Evolutionary conservation across 306 rosid genomes (phyloP).

Genomic region (Gynostemma pentaphyllum): DNA sequence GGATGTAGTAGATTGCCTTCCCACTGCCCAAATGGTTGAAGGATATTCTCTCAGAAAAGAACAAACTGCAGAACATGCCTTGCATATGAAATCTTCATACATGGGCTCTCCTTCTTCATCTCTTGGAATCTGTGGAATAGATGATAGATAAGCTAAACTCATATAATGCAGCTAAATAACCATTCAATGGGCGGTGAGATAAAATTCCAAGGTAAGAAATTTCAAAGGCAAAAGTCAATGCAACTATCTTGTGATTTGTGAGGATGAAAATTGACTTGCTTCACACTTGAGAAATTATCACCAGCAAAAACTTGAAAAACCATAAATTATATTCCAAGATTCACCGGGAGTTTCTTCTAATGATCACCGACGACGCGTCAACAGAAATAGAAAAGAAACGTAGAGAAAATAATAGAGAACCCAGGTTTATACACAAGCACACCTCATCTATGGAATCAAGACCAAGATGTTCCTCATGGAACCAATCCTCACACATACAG

Average conservation of each 20-base stretch:
- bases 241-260: not conserved
- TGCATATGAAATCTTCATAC: conserved; percentile 76
- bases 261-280: not conserved
- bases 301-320: not conserved
- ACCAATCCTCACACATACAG: conserved; percentile 97
- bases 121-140: conserved; percentile 61
- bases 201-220: not conserved
- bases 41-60: conserved; percentile 63
- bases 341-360: not conserved
- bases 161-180: not conserved
- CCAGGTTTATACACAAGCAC: conserved; percentile 16
- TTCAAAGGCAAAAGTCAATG: not conserved
- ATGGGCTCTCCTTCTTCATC: conserved; percentile 91
- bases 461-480: conserved; percentile 94
- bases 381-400: not conserved
- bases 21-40: conserved; percentile 37
- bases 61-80: conserved; percentile 62
- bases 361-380: not conserved
- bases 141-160: conserved; percentile 3
- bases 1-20: conserved; percentile 31
- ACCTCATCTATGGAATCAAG: conserved; percentile 80
- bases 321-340: not conserved
- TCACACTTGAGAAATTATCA: not conserved
- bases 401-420: conserved; percentile 2
- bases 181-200: not conserved